Evolutionary conservation across 2,329 filamentous ascomycete genomes (phyloP).

Genomic region (Lasiodiplodia hormozganensis): DNA sequence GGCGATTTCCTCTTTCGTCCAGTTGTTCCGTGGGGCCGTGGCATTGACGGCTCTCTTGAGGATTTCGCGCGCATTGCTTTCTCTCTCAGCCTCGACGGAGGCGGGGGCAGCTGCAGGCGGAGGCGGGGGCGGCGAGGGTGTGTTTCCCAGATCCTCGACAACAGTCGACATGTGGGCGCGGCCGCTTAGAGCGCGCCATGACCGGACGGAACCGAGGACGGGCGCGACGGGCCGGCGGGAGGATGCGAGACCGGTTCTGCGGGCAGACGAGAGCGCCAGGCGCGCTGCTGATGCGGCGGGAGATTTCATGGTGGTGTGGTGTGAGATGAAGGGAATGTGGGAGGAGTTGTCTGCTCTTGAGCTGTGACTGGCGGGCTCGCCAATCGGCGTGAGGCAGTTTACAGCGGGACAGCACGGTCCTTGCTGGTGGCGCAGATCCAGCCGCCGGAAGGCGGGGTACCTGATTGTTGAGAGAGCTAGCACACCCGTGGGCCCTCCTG

Average conservation of each 20-base stretch:
- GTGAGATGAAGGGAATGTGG: neutral
- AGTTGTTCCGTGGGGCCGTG: conserved; percentile 70
- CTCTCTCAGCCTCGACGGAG: conserved; percentile 20
- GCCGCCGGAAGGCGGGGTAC: conserved; percentile 12
- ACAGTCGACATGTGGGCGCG: conserved; percentile 28
- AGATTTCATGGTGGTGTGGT: conserved; percentile 18
- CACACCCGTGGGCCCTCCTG: neutral
- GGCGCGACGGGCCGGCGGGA: conserved; percentile 7
- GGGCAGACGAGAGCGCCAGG: neutral
- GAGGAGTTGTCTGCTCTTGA: neutral
- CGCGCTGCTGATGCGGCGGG: conserved; percentile 6
- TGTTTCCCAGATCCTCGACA: conserved; percentile 21
- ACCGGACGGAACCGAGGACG: neutral
- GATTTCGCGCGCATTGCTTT: conserved; percentile 32
- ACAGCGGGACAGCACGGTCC: no score
- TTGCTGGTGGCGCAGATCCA: neutral
- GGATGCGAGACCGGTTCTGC: neutral
- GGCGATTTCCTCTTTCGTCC: conserved; percentile 82
- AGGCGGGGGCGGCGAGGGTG: conserved; percentile 20
- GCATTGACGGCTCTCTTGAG: conserved; percentile 65
- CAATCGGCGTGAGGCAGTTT: conserved; percentile 11
- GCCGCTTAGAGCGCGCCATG: conserved; percentile 16
- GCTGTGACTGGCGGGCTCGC: conserved; percentile 1
- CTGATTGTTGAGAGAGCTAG: conserved; percentile 19
- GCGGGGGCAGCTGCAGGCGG: conserved; percentile 6